Evolutionary conservation across 2,329 filamentous ascomycete genomes (phyloP).

Genomic region (Mollisiaceae sp.): DNA sequence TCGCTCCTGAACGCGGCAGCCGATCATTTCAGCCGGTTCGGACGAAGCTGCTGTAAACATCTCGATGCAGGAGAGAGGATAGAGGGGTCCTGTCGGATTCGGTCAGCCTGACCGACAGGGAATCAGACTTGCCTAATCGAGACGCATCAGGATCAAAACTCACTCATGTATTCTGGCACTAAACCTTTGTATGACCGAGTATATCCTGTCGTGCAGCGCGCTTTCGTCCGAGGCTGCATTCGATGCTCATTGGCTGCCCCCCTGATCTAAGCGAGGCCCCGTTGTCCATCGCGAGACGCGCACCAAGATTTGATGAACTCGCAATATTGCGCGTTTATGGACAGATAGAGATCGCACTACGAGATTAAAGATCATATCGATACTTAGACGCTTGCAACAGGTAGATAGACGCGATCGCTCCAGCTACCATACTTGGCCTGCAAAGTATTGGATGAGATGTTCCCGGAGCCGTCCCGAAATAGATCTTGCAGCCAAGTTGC

Average conservation of each 20-base stretch:
- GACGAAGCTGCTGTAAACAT: neutral
- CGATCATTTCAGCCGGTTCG: constrained; percentile 7
- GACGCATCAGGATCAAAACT: neutral
- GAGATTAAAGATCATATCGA: constrained; percentile 6
- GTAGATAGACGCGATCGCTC: constrained; percentile 13
- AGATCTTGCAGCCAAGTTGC: constrained; percentile 7
- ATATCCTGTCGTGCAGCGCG: constrained; percentile 3
- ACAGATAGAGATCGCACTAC: neutral
- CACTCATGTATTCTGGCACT: constrained; percentile 7
- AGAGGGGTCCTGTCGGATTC: neutral
- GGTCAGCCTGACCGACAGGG: constrained; percentile 1
- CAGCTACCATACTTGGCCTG: neutral
- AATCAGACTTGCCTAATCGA: neutral
- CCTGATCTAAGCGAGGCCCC: neutral
- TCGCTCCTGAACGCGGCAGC: neutral
- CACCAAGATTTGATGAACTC: neutral
- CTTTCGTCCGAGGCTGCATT: neutral
- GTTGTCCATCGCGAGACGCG: neutral
- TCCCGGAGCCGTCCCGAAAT: constrained; percentile 9
- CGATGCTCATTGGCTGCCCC: neutral
- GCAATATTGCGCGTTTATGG: constrained; percentile 6
- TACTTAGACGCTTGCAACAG: constrained; percentile 13
- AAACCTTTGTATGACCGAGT: constrained; percentile 9
- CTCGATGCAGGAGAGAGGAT: neutral
- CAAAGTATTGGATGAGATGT: neutral